phyloP scores from a whole-genome alignment of 352 stramenopile genomes.

The Globisporangium acanthophoron region DNA sequence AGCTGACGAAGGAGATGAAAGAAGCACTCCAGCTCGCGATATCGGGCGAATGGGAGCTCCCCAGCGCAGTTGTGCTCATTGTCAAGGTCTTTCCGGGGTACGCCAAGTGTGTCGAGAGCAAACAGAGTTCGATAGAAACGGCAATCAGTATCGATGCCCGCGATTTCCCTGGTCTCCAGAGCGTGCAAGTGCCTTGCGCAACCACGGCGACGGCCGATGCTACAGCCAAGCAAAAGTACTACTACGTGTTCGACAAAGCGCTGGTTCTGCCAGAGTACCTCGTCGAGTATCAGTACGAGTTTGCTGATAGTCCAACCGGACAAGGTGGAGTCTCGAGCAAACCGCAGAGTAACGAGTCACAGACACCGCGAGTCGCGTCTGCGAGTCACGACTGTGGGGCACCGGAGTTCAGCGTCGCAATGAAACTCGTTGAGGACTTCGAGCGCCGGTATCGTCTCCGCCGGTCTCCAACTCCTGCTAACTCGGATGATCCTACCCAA shows the following conservation, averaged over 20 bases:
- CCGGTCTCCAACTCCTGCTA: slow-evolving; percentile 22
- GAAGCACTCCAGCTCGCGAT: slow-evolving; percentile 27
- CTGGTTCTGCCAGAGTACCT: slow-evolving; percentile 84
- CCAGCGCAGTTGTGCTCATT: slow-evolving; percentile 47
- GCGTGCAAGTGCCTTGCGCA: slow-evolving; percentile 33
- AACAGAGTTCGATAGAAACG: neutral
- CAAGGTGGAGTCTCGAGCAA: neutral
- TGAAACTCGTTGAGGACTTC: slow-evolving; percentile 41
- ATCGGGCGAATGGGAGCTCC: slow-evolving; percentile 44
- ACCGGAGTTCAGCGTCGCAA: slow-evolving; percentile 23
- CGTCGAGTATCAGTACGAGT: slow-evolving; percentile 74
- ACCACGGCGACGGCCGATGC: neutral
- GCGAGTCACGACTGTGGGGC: slow-evolving; percentile 11
- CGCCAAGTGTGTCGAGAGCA: slow-evolving; percentile 33
- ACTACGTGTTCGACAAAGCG: slow-evolving; percentile 76
- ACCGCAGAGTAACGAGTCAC: neutral
- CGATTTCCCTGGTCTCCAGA: slow-evolving; percentile 45
- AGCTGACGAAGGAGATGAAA: slow-evolving; percentile 32
- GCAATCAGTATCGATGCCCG: slow-evolving; percentile 9
- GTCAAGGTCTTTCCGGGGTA: slow-evolving; percentile 85
- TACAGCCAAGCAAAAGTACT: slow-evolving; percentile 51
- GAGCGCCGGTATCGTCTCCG: slow-evolving; percentile 55
- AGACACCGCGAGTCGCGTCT: too few relatives aligned
- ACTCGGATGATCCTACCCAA: slow-evolving; percentile 8
- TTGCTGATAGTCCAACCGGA: neutral